Conservation (phyloP, 208 protist species). For the Phytomonas sp. region DNA sequence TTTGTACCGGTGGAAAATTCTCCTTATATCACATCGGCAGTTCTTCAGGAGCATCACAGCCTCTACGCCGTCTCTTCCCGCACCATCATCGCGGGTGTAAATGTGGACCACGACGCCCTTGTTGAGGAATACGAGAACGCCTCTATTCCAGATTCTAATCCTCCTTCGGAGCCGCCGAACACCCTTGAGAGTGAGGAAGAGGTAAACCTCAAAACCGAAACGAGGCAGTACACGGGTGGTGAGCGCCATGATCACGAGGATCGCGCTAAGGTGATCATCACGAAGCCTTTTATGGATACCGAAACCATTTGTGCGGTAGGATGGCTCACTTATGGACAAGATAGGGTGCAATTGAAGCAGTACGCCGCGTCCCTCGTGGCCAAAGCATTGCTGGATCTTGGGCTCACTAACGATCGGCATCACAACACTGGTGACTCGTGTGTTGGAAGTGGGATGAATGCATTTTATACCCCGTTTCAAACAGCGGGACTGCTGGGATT, state of each 20-base stretch:
- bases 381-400: slow-evolving; percentile 54
- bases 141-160: slow-evolving; percentile 57
- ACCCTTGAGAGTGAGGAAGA: neutral
- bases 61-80: slow-evolving; percentile 60
- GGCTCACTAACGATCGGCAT: slow-evolving; percentile 40
- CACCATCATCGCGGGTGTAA: slow-evolving; percentile 82
- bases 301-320: slow-evolving; percentile 82
- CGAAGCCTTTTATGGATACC: slow-evolving; percentile 77
- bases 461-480: slow-evolving; percentile 79
- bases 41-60: slow-evolving; percentile 74
- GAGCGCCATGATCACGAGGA: slow-evolving; percentile 83
- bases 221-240: slow-evolving; percentile 63
- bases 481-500: slow-evolving; percentile 78
- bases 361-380: slow-evolving; percentile 70
- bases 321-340: slow-evolving; percentile 62
- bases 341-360: slow-evolving; percentile 36
- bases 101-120: slow-evolving; percentile 78
- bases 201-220: slow-evolving; percentile 35
- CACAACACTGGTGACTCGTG: slow-evolving; percentile 35
- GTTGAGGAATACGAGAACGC: slow-evolving; percentile 85
- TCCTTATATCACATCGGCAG: slow-evolving; percentile 42
- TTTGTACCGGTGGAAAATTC: slow-evolving; percentile 73
- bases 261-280: slow-evolving; percentile 74
- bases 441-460: slow-evolving; percentile 37
- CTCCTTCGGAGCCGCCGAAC: slow-evolving; percentile 15